Conservation (phyloP, 495 filamentous ascomycete species). For the Xylaria nigripes region DNA sequence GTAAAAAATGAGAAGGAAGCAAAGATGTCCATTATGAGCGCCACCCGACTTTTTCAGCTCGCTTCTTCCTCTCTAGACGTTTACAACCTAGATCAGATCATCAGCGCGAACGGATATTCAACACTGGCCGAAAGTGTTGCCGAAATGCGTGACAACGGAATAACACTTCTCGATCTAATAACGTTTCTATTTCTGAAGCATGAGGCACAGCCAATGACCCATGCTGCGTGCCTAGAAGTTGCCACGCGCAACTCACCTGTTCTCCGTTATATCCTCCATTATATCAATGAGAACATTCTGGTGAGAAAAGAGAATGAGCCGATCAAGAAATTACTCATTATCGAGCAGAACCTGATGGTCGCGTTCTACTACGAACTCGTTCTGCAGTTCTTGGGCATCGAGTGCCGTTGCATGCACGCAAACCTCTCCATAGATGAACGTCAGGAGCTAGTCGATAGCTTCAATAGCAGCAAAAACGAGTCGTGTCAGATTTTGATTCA, state of each 20-base stretch:
- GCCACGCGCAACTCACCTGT: slow-evolving; percentile 17
- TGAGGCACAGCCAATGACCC: neutral
- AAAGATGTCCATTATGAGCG: neutral
- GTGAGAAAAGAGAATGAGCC: slow-evolving; percentile 1
- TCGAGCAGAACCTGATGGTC: slow-evolving; percentile 16
- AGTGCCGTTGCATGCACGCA: slow-evolving; percentile 19
- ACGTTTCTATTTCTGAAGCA: slow-evolving; percentile 5
- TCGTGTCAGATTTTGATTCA: slow-evolving; percentile 24
- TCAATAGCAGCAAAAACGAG: slow-evolving; percentile 12
- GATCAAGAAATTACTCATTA: slow-evolving; percentile 24
- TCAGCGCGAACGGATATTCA: slow-evolving; percentile 6
- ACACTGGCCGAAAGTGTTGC: slow-evolving; percentile 5
- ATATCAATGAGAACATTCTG: slow-evolving; percentile 16
- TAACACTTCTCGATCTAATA: slow-evolving; percentile 13
- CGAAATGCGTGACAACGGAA: slow-evolving; percentile 10
- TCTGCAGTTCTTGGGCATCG: slow-evolving; percentile 19
- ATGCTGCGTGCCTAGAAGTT: slow-evolving; percentile 16
- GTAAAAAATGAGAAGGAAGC: neutral
- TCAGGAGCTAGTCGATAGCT: slow-evolving; percentile 16
- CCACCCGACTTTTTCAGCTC: slow-evolving; percentile 10
- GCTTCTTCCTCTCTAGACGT: slow-evolving; percentile 20
- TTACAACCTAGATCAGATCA: slow-evolving; percentile 10
- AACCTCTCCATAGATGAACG: slow-evolving; percentile 12
- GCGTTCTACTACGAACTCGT: slow-evolving; percentile 24
- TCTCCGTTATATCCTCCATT: slow-evolving; percentile 19